Evolutionary conservation across 2,329 filamentous ascomycete species (phyloP), one percentile per base, ranked within the genome.

Genomic region (Ampelomyces quisqualis): DNA sequence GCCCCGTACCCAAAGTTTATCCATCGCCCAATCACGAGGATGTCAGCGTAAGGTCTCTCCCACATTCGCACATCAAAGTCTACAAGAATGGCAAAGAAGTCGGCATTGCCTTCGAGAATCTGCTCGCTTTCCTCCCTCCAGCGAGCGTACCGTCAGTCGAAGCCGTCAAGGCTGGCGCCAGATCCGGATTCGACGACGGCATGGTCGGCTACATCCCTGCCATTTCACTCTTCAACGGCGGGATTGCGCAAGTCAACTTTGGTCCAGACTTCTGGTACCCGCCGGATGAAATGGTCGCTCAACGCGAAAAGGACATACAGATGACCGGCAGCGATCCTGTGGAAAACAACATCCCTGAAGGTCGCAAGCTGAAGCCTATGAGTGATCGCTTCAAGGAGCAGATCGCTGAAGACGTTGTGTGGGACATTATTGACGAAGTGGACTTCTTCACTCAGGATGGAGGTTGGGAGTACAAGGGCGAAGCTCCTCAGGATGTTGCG

Each of bases 151-250:
- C 86, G 4, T 79, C 82, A 45, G 73, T 78, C 5, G 82, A 86
- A 50, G 78, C 85, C 28, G 73, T 80, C 9, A 82, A 86, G 46
- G 76, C 85, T 27, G 88, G 87, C 9, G 89, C 88, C 13, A 77
- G 93, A 34, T 86, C 93, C 47, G 89, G 89, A 19, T 82, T 95
- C 47, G 93, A 98, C 62, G 93, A 98, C 61, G 93, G 91, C 23
- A 87, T 93, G 77, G 79, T 96, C 2, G 94, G 93, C 8, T 98
- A 98, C 71, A 95, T 95, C 62, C 93, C 93, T 1, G 88, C 90
- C 15, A 82, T 98, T 14, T 93, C 90, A 56, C 86, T 93, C 15
- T 97, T 96, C 71, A 84, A 87, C 30, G 91, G 90, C 37, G 93
- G 91, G 17, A 86, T 90, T 2, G 90, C 87, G 11, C 88, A 97